Evolutionary conservation across 495 filamentous ascomycete species (phyloP), one percentile per base, ranked within the genome.

Genomic region (Oidiodendron maius): DNA sequence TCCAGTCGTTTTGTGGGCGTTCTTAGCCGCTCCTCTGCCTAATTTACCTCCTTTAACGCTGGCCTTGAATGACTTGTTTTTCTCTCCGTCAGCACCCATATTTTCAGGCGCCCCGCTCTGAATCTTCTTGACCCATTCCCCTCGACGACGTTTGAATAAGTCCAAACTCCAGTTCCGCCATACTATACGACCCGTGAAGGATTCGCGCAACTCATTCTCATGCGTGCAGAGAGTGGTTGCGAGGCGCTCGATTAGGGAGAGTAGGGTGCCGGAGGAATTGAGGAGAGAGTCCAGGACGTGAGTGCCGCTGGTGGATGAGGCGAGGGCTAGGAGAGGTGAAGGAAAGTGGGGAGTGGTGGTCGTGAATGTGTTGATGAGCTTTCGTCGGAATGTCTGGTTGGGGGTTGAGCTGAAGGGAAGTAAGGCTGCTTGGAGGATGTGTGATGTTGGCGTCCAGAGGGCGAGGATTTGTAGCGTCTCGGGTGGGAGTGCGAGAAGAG

Each of bases 101-200:
- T 30, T 30, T 12, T 30, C 12, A 30, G 5, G 5, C 26, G 5
- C 5, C 26, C 26, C 26, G 12, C 26, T 30, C 22, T 61, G 59
- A 4, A 62, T 40, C 26, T 51, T 56, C 15, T 50, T 52, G 3
- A 62, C 53, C 59, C 59, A 62, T 1, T 59, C 53, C 10, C 50
- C 56, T 5, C 53, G 40, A 12, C 38, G 22, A 3, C 57, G 52
- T n/a, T 52, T 86, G 66, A 83, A 97, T 18, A 91, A 59, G 65
- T 97, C 93, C 69, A 95, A 89, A 44, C 75, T 78, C 94, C 93
- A 98, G 51, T 93, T 87, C 45, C 83, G 71, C 91, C 89, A 96
- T 10, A 95, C 87, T 2, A 82, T 84, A 4, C 90, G 70, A 2
- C 93, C 93, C 20, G 84, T 71, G 54, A 77, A 84, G 0, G 81